Conservation (phyloP, 2,329 filamentous ascomycete species). For the Grosmannia serpens region DNA sequence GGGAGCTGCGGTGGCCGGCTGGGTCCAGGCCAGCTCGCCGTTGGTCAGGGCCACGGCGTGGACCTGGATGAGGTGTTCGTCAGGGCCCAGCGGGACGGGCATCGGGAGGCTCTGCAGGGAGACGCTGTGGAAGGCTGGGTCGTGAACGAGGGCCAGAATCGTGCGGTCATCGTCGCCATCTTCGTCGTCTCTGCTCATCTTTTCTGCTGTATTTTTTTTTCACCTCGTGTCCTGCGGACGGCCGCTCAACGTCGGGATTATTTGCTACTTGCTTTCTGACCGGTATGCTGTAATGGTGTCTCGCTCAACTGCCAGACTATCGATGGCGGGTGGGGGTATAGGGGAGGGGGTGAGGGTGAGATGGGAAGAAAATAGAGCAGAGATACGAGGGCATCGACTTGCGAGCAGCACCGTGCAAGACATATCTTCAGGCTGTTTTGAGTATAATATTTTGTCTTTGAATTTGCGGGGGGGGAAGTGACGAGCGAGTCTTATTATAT, state of each 20-base stretch:
- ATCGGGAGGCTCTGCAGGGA: conserved; percentile 6
- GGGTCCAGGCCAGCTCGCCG: conserved; percentile 18
- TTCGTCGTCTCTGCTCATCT: neutral
- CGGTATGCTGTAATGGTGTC: neutral
- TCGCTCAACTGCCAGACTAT: neutral
- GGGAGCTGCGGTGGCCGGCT: neutral
- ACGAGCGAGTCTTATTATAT: neutral
- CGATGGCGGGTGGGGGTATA: neutral
- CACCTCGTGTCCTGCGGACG: neutral
- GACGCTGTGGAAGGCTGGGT: conserved; percentile 4
- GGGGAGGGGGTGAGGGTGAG: neutral
- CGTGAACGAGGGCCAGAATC: conserved; percentile 7
- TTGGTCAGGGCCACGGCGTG: conserved; percentile 19
- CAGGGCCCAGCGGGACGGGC: conserved; percentile 8
- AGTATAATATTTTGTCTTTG: neutral
- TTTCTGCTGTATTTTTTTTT: neutral
- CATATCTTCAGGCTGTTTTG: neutral
- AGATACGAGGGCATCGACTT: neutral
- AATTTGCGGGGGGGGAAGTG: neutral
- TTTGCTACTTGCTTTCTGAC: neutral
- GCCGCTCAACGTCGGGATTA: neutral
- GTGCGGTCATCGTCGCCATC: conserved; percentile 2
- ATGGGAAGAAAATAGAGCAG: neutral
- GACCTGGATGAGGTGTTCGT: conserved; percentile 18
- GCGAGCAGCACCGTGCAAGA: neutral